Conservation (phyloP, 192 early-diverging fungal genomes). For the Backusella sp. region DNA sequence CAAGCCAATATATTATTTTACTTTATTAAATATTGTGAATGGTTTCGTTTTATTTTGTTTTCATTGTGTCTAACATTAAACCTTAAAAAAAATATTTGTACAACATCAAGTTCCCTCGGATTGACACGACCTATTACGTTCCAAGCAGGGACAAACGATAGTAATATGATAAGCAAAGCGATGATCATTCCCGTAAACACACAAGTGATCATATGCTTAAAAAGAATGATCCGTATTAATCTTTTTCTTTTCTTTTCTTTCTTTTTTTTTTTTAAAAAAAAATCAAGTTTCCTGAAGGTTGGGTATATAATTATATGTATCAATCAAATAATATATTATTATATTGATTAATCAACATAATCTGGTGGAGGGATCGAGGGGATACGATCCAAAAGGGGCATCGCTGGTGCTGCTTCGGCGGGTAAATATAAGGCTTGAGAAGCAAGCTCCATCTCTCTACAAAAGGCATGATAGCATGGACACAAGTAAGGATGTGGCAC, state of each 20-base stretch:
- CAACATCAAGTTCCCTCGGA: neutral
- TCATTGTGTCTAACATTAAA: constrained; percentile 11
- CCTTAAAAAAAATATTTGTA: neutral
- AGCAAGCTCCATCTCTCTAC: constrained; percentile 11
- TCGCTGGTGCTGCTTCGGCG: neutral
- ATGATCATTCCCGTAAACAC: neutral
- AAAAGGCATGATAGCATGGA: constrained; percentile 12
- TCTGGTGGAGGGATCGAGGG: constrained; percentile 28
- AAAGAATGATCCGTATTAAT: neutral
- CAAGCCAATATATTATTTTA: constrained; percentile 1
- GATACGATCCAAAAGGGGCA: constrained; percentile 10
- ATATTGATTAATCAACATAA: constrained; percentile 16
- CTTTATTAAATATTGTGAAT: neutral
- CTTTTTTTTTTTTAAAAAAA: neutral
- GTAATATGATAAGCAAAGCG: constrained; percentile 2
- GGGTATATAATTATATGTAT: neutral
- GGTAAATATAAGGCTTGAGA: constrained; percentile 8
- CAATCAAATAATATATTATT: constrained; percentile 3
- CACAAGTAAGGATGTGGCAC: constrained; percentile 7
- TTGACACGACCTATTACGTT: neutral
- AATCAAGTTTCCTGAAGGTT: neutral
- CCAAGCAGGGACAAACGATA: neutral
- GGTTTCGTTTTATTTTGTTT: constrained; percentile 10
- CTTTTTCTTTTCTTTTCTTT: neutral
- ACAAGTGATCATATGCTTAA: neutral